Evolutionary conservation across 75 land plant species (phyloP).

Genomic region (Cryptomeria japonica): DNA sequence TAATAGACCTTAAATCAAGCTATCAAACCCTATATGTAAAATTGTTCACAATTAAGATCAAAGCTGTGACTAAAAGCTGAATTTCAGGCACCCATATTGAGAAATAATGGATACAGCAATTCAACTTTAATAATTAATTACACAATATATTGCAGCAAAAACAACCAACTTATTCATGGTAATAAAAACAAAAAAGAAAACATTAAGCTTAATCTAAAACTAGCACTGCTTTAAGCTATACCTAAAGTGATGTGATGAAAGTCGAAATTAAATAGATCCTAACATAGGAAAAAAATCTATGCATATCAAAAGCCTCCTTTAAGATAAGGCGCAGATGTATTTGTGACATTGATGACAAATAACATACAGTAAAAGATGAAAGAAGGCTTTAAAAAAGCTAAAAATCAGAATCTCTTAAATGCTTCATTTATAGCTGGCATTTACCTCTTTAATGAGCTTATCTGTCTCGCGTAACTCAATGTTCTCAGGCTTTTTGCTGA

Average conservation of each 20-base stretch:
- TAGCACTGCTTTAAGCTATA: neutral
- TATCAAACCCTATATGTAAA: neutral
- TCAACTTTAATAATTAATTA: neutral
- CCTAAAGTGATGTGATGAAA: neutral
- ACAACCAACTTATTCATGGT: neutral
- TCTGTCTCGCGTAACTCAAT: conserved; percentile 34
- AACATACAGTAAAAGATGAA: neutral
- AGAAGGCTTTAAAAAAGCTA: neutral
- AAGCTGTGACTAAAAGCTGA: neutral
- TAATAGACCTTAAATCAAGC: neutral
- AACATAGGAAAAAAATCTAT: neutral
- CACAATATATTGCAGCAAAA: neutral
- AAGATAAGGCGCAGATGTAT: neutral
- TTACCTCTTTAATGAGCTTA: conserved; percentile 36
- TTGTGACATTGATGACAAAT: neutral
- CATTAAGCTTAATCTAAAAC: neutral
- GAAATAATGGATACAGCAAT: neutral
- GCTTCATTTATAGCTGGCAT: neutral
- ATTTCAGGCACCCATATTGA: neutral
- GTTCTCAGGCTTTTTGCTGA: neutral
- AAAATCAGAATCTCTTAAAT: neutral
- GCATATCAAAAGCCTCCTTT: neutral
- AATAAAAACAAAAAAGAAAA: neutral
- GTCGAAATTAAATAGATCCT: neutral
- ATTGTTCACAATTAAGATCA: neutral